These are phyloP conservation scores for Sugiyamaella castrensis DNA, from an alignment of 1,139 yeast genomes.

Conservation along the genomic window DNA sequence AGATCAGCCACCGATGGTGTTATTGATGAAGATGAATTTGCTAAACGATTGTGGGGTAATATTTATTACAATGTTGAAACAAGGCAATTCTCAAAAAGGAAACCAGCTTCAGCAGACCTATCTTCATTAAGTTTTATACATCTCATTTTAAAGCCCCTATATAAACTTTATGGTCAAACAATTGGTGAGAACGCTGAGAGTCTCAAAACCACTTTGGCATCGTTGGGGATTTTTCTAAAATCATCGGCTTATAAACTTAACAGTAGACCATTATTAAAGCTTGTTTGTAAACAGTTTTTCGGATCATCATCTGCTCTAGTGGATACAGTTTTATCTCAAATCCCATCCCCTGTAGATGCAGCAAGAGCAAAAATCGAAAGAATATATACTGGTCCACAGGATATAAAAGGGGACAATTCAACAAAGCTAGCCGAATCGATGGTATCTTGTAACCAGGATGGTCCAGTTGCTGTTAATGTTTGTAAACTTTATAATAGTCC, in stretches of 20 bases:
- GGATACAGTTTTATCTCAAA: conserved; percentile 43
- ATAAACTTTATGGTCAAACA: conserved; percentile 65
- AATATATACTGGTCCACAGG: conserved; percentile 32
- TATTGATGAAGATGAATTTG: conserved; percentile 46
- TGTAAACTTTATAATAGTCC: conserved; percentile 57
- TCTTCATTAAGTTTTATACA: conserved; percentile 56
- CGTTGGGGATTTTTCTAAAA: conserved; percentile 35
- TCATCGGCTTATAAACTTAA: conserved; percentile 44
- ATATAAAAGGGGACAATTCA: conserved; percentile 16
- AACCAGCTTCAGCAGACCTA: conserved; percentile 29
- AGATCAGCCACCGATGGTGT: conserved; percentile 26
- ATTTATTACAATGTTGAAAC: conserved; percentile 48
- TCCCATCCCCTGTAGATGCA: conserved; percentile 45
- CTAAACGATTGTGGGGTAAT: conserved; percentile 74
- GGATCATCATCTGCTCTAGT: conserved; percentile 53
- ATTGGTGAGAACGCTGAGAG: conserved; percentile 53
- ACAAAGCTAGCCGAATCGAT: conserved; percentile 24
- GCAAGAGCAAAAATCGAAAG: conserved; percentile 30
- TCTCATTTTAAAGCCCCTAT: conserved; percentile 74
- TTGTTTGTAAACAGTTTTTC: conserved; percentile 56
- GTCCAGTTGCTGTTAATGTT: conserved; percentile 55
- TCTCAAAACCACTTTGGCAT: conserved; percentile 44
- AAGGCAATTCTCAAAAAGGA: conserved; percentile 46
- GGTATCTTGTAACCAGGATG: conserved; percentile 39
- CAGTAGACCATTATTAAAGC: conserved; percentile 54